phyloP scores from a whole-genome alignment of 2,329 filamentous ascomycete genomes.

The Pestalotiopsis sp. region DNA sequence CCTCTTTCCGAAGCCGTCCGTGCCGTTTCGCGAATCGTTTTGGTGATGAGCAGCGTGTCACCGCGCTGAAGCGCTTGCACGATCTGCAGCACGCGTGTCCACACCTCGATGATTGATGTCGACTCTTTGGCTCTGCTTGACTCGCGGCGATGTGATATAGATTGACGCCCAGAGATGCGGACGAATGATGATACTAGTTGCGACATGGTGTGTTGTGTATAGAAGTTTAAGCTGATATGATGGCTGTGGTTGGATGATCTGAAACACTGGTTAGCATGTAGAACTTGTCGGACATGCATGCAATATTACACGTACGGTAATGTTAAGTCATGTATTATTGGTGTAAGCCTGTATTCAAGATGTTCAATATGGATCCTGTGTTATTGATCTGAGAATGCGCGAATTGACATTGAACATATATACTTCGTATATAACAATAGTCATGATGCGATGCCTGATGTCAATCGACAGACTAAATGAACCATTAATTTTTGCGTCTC shows the following conservation, averaged over 20 bases:
- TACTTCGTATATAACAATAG: neutral
- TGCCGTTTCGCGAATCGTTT: neutral
- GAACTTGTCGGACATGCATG: neutral
- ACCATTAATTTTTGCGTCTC: neutral
- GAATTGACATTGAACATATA: neutral
- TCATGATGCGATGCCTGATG: neutral
- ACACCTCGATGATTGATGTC: neutral
- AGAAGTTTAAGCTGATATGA: neutral
- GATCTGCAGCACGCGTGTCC: neutral
- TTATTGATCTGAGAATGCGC: neutral
- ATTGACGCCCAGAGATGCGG: neutral
- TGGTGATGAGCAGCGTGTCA: constrained; percentile 1
- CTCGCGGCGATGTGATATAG: neutral
- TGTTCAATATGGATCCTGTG: neutral
- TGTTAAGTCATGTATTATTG: neutral
- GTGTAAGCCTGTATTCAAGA: neutral
- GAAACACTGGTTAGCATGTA: neutral
- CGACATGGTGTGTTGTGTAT: neutral
- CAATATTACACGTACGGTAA: neutral
- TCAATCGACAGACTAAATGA: neutral
- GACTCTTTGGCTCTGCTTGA: neutral
- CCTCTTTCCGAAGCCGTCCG: neutral
- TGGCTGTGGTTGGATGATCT: neutral
- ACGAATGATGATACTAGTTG: neutral
- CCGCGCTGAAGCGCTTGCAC: neutral